phyloP scores from a whole-genome alignment of 345 rosid species.

The Camelina laxa region DNA sequence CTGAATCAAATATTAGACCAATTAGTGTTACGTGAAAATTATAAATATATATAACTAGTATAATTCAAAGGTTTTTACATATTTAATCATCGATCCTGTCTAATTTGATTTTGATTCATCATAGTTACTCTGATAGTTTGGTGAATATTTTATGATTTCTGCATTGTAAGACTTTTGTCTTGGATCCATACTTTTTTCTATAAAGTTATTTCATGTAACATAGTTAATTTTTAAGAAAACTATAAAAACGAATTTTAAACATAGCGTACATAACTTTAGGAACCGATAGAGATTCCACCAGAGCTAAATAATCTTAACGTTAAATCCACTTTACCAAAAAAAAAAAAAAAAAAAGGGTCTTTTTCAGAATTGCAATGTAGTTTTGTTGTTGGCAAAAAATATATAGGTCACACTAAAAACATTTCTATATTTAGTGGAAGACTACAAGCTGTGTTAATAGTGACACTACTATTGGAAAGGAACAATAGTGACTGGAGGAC shows the following conservation, averaged over 20 bases:
- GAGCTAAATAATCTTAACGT: not conserved
- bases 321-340: constrained; percentile 23
- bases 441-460: constrained; percentile 40
- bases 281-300: constrained; percentile 16
- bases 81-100: constrained; percentile 3
- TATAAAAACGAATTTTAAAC: not conserved
- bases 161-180: not conserved
- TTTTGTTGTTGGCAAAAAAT: not conserved
- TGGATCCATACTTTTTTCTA: not conserved
- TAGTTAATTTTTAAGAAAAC: not conserved
- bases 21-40: constrained; percentile 36
- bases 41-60: constrained; percentile 1
- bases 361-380: constrained; percentile 22
- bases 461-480: constrained; percentile 29
- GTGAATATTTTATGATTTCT: not conserved
- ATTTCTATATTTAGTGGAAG: constrained; percentile 30
- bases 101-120: not conserved
- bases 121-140: constrained; percentile 25
- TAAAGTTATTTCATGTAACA: not conserved
- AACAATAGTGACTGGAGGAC: constrained; percentile 28
- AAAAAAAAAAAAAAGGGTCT: constrained; percentile 25
- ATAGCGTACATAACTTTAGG: constrained; percentile 2
- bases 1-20: constrained; percentile 35
- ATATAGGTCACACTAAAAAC: constrained; percentile 11
- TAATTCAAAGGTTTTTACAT: constrained; percentile 5